These are phyloP conservation scores for Vitis cinerea DNA, from an alignment of 164 flowering plant species.

Conservation along the genomic window DNA sequence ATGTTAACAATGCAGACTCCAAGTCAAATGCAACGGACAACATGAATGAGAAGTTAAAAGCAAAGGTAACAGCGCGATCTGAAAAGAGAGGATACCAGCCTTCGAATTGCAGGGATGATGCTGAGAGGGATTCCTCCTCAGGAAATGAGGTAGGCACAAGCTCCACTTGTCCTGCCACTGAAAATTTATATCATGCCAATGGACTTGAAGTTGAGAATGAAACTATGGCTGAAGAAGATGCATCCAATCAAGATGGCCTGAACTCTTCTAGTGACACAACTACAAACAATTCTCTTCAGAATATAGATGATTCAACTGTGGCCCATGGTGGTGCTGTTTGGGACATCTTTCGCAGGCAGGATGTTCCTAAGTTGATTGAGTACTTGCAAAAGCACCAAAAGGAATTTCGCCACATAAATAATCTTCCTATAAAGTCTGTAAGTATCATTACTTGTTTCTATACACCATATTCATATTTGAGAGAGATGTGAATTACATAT, in stretches of 20 bases:
- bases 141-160: constrained; percentile 3
- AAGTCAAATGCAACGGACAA: not conserved
- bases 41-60: not conserved
- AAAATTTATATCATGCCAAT: not conserved
- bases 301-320: constrained; percentile 7
- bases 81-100: not conserved
- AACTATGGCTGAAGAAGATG: constrained; percentile 1
- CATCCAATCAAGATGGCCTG: constrained; percentile 13
- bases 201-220: constrained; percentile 6
- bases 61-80: not conserved
- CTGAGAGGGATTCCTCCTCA: constrained; percentile 6
- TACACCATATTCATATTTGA: no score
- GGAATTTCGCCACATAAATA: constrained; percentile 58
- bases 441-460: constrained; percentile 21
- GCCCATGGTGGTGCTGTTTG: constrained; percentile 68
- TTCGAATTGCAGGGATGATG: constrained; percentile 4
- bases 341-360: constrained; percentile 88
- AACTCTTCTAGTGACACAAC: not conserved
- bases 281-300: not conserved
- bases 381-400: constrained; percentile 56
- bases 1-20: not conserved
- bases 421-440: constrained; percentile 50
- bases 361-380: constrained; percentile 60
- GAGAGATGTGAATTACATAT: not conserved
- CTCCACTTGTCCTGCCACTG: constrained; percentile 3